Conservation (phyloP, 177 flowering plant genomes). For the Vitis hybrid region DNA sequence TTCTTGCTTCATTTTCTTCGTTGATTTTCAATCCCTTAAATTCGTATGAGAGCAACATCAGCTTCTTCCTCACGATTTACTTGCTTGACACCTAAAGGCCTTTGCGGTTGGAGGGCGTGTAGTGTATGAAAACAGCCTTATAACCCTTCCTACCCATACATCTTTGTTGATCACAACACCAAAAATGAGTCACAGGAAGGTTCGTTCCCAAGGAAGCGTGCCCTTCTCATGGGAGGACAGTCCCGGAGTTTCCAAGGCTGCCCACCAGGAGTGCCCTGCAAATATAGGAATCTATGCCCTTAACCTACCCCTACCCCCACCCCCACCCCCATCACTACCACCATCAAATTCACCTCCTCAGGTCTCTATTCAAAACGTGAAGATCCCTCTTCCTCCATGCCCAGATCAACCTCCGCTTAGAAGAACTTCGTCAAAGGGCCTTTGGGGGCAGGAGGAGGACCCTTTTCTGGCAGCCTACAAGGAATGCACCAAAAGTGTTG, state of each 20-base stretch:
- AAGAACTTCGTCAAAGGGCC: slow-evolving; percentile 40
- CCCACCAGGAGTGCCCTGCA: slow-evolving; percentile 10
- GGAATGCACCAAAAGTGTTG: slow-evolving; percentile 50
- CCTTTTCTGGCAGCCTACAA: slow-evolving; percentile 67
- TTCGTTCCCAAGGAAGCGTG: slow-evolving; percentile 38
- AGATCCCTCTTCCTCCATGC: slow-evolving; percentile 53
- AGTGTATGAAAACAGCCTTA: slow-evolving; percentile 26
- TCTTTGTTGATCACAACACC: background rate
- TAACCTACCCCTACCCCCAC: slow-evolving; percentile 23
- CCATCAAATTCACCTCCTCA: background rate
- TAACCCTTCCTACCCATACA: background rate
- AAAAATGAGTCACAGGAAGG: slow-evolving; percentile 43
- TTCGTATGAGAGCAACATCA: slow-evolving; percentile 25
- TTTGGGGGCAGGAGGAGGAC: slow-evolving; percentile 38
- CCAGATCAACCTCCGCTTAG: slow-evolving; percentile 26
- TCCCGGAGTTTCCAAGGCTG: slow-evolving; percentile 52
- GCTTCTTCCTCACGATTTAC: slow-evolving; percentile 31
- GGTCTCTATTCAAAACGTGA: slow-evolving; percentile 6
- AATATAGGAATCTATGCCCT: slow-evolving; percentile 1
- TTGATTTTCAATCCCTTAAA: background rate
- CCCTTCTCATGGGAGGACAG: slow-evolving; percentile 71
- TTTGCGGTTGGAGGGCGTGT: slow-evolving; percentile 30
- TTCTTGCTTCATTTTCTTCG: background rate
- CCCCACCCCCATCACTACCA: slow-evolving; percentile 22
- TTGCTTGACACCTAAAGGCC: slow-evolving; percentile 19